Evolutionary conservation across 2,329 filamentous ascomycete genomes (phyloP).

Genomic region (Xylariomycetidae sp.): DNA sequence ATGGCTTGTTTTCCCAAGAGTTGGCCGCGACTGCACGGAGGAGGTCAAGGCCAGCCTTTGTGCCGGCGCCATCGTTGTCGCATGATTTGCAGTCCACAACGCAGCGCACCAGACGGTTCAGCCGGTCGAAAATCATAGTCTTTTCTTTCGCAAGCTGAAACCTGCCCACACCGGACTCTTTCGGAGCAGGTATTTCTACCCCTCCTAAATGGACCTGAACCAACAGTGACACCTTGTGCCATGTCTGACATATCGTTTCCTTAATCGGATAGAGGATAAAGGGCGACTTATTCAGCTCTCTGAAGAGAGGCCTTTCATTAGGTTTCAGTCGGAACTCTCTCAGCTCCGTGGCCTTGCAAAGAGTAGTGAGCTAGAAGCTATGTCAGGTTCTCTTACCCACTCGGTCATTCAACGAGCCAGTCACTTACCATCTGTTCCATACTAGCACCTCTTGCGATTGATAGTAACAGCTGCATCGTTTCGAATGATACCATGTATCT

Average conservation of each 20-base stretch:
- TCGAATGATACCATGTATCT: constrained; percentile 75
- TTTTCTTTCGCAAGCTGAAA: constrained; percentile 58
- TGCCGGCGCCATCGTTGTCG: constrained; percentile 60
- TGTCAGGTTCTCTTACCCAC: constrained; percentile 6
- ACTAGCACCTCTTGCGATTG: constrained; percentile 54
- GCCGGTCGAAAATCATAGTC: constrained; percentile 59
- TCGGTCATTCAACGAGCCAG: not conserved
- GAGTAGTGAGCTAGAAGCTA: constrained; percentile 52
- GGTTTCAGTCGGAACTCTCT: constrained; percentile 65
- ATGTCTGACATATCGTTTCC: constrained; percentile 57
- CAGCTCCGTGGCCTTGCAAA: constrained; percentile 70
- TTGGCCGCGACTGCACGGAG: constrained; percentile 70
- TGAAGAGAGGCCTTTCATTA: constrained; percentile 65
- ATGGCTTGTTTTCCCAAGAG: constrained; percentile 75
- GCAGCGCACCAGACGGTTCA: constrained; percentile 67
- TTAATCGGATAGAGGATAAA: constrained; percentile 69
- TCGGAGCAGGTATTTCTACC: constrained; percentile 56
- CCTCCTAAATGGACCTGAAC: constrained; percentile 71
- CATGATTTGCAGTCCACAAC: constrained; percentile 66
- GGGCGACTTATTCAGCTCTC: constrained; percentile 64
- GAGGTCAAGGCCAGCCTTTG: constrained; percentile 69
- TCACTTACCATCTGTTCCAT: constrained; percentile 63
- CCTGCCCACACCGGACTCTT: constrained; percentile 50
- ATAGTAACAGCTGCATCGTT: constrained; percentile 70
- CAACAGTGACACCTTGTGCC: constrained; percentile 73